Evolutionary conservation across 495 filamentous ascomycete species (phyloP), one percentile per base, ranked within the genome.

Genomic region (Talaromyces adpressus): DNA sequence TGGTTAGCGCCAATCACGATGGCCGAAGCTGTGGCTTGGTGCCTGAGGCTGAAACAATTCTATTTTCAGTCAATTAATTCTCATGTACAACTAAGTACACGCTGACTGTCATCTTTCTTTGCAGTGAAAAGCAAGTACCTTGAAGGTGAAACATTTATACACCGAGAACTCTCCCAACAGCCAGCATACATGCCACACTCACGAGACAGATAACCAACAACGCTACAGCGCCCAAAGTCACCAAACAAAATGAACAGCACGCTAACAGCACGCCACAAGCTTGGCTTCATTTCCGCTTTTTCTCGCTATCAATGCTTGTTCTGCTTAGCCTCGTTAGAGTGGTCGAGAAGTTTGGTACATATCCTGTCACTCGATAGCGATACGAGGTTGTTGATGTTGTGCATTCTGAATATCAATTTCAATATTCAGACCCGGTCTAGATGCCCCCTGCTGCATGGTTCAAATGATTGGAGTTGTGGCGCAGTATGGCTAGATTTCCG

Each of bases 261-360:
- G 23, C 59, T 27, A 47, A 39, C 34, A 39, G 7, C 34, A 47
- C 34, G 59, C 59, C 59, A 61, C 59, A 30, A 12, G 59, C 59
- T 47, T 61, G 32, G 59, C 36, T n/a, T 60, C 59, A 23, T 61
- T 47, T 61, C 57, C 59, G 41, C 36, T 30, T n/a, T 16, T 61
- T 45, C 23, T 61, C 20, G 9, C 59, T 29, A 61, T 29, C 52
- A 56, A 56, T 56, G 52, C 52, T 56, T 56, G 16, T 56, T 36
- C 18, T 58, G 30, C 58, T 45, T 45, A 60, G 18, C 6, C 25
- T 54, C 14, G 36, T 12, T 16, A 6, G 14, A 41, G 36, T 16
- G 11, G 11, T 34, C 32, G 3, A 34, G 1, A 34, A 34, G 7
- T 34, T 34, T 34, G 32, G 12, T 45, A 45, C 39, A n/a, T 16